Evolutionary conservation across 2,329 filamentous ascomycete species (phyloP).

Genomic region (Hymenotorrendiella dingleyae): DNA sequence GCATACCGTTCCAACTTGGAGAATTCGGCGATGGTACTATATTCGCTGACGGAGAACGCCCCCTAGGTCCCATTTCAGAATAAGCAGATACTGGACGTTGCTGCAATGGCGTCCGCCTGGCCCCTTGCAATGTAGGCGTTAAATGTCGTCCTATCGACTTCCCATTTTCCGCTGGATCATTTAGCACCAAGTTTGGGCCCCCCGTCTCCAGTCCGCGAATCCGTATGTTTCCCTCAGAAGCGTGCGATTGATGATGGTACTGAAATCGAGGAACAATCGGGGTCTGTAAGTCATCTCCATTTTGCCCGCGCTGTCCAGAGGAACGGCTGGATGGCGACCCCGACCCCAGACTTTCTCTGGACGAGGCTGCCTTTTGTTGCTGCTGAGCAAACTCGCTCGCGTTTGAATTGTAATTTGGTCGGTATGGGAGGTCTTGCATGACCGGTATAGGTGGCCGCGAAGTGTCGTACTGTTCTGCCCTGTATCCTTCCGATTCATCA

Average conservation of each 20-base stretch:
- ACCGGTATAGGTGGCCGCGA: slow-evolving; percentile 13
- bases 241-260: slow-evolving; percentile 50
- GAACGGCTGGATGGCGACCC: slow-evolving; percentile 21
- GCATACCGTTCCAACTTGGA: slow-evolving; percentile 24
- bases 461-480: slow-evolving; percentile 9
- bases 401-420: slow-evolving; percentile 22
- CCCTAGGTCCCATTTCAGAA: slow-evolving; percentile 62
- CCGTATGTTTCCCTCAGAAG: slow-evolving; percentile 32
- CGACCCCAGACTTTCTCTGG: slow-evolving; percentile 20
- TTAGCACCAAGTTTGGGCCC: too few species aligned
- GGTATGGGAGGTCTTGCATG: slow-evolving; percentile 24
- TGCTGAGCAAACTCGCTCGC: slow-evolving; percentile 23
- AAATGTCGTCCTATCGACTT: slow-evolving; percentile 54
- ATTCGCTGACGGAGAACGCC: slow-evolving; percentile 47
- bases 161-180: slow-evolving; percentile 28
- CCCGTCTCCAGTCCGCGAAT: slow-evolving; percentile 12
- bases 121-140: slow-evolving; percentile 48
- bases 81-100: slow-evolving; percentile 71
- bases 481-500: slow-evolving; percentile 12
- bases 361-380: slow-evolving; percentile 28
- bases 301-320: slow-evolving; percentile 18
- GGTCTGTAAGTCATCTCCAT: slow-evolving; percentile 11
- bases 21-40: slow-evolving; percentile 20
- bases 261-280: slow-evolving; percentile 49
- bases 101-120: slow-evolving; percentile 52